Base-by-base conservation (phyloP, 441 rosid genomes). In the Corymbia citriodora region DNA sequence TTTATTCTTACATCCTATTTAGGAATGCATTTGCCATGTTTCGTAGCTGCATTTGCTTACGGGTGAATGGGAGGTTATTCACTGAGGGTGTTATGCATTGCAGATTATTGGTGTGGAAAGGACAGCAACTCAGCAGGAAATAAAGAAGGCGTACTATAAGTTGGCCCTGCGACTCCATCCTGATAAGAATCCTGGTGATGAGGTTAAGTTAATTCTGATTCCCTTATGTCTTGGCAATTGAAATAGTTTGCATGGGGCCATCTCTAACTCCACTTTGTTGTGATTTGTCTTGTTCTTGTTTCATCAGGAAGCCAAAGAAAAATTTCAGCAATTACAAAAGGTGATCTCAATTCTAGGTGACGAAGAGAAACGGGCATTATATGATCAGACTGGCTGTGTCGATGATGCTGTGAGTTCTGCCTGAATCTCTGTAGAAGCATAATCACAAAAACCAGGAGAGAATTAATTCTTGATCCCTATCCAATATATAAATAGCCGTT, bases 291-390 rank as follows among this genome's bases (percentile, higher is more conserved):
- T 49, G 85, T 49, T 91, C 81, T 87, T 88, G 74, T 86, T 65
- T 65, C 68, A 88, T 88, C 87, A 98, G 99, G 99, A 96, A 79
- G 99, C 99, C 55, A 98, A 98, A 90, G 99, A 96, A 92, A 98
- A 97, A 85, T 97, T 97, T 93, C 99, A 98, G 95, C 98, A 96
- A 91, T 91, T 98, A 93, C 99, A 98, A 93, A 98, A 96, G 94
- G 98, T 97, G 92, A 97, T 98, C 65, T 96, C 98, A 0, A 93
- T 98, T 93, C 97, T 98, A 10, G 99, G 98, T 9, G 99, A 98
- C 89, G 97, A 95, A 91, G 99, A 97, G 94, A 97, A 97, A 90
- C 93, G 98, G 6, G 97, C 96, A 2, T 89, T 97, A 33, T 97
- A 97, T 93, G 99, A 97, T 90, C 97, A 97, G 93, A 97, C 99